phyloP scores from a whole-genome alignment of 2,329 filamentous ascomycete species.

The Dothistroma septosporum region DNA sequence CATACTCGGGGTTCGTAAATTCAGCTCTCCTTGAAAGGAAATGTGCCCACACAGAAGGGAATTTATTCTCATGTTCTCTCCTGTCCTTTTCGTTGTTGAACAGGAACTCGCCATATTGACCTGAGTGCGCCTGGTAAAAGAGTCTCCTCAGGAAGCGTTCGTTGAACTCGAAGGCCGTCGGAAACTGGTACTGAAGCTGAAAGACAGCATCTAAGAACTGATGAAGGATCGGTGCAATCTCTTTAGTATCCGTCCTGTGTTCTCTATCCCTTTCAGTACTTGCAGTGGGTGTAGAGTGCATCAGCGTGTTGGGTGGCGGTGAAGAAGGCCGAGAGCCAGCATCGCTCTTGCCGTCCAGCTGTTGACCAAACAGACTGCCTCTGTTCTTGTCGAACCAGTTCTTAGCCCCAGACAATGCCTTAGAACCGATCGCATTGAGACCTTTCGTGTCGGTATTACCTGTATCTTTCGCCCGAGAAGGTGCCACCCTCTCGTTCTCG shows the following conservation, averaged over 20 bases:
- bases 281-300: conserved; percentile 44
- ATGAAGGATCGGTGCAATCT: conserved; percentile 94
- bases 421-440: conserved; percentile 57
- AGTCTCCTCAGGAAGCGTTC: conserved; percentile 86
- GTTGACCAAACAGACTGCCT: conserved; percentile 30
- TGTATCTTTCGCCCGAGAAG: conserved; percentile 34
- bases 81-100: conserved; percentile 93
- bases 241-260: conserved; percentile 75
- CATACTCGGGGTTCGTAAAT: conserved; percentile 79
- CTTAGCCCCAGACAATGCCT: conserved; percentile 66
- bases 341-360: conserved; percentile 59
- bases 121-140: conserved; percentile 90
- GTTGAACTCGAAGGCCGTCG: conserved; percentile 90
- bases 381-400: conserved; percentile 79
- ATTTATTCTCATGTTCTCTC: conserved; percentile 60
- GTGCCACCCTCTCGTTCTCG: conserved; percentile 72
- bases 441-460: conserved; percentile 42
- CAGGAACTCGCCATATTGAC: conserved; percentile 94
- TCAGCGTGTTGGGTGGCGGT: conserved; percentile 42
- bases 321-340: conserved; percentile 36
- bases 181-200: conserved; percentile 80
- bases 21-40: conserved; percentile 77
- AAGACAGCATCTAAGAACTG: conserved; percentile 95
- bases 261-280: conserved; percentile 49
- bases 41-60: conserved; percentile 91